Percentiles rank a stretch among this genome's conserved stretches.
phyloP scores from a whole-genome alignment of 352 stramenopile genomes.

The Phytophthora cactorum region DNA sequence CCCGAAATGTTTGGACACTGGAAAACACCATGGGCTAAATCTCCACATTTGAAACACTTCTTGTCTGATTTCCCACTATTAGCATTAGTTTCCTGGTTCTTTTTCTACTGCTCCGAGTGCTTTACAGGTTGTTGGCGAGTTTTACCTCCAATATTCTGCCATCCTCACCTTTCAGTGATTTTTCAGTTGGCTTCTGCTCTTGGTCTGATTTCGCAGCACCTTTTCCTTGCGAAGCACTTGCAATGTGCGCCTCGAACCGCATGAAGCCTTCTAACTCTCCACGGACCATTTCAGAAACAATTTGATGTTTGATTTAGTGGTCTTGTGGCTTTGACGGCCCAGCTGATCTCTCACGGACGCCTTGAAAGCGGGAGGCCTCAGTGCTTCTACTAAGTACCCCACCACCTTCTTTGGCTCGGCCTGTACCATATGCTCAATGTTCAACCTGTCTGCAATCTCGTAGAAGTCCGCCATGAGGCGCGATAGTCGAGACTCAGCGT shows the following conservation, averaged over 20 bases:
- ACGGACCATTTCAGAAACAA: neutral
- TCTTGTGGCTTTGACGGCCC: neutral
- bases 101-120: neutral
- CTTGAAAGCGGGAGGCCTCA: neutral
- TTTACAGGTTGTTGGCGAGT: neutral
- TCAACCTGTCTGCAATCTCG: slow-evolving; percentile 14
- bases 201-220: neutral
- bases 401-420: neutral
- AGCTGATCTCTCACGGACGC: neutral
- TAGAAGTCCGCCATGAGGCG: slow-evolving; percentile 10
- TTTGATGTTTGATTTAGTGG: neutral
- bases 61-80: neutral
- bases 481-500: slow-evolving; percentile 12
- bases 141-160: neutral
- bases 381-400: neutral
- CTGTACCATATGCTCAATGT: neutral
- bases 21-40: slow-evolving; percentile 11
- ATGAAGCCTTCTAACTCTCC: neutral
- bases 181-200: neutral
- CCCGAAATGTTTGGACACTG: slow-evolving; percentile 8
- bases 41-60: slow-evolving; percentile 11
- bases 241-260: neutral
- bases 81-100: neutral
- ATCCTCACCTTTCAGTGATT: neutral
- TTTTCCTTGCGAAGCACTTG: neutral